These are phyloP conservation scores for Allantophomopsis cytisporea DNA, from an alignment of 2,329 filamentous ascomycete species.

Conservation along the genomic window DNA sequence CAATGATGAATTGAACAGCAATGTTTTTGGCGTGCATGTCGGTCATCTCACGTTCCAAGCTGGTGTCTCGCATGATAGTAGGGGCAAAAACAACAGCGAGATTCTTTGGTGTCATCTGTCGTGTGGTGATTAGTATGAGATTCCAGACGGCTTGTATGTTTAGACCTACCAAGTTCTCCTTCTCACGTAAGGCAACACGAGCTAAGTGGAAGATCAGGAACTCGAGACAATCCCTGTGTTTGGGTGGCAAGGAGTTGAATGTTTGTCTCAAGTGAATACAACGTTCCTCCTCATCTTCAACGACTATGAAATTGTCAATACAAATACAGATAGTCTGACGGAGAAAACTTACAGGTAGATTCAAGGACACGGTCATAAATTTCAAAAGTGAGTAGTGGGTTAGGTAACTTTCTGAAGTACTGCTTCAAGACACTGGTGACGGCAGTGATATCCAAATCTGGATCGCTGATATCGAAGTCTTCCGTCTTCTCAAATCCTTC, in stretches of 20 bases:
- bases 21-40: slow-evolving; percentile 91
- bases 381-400: slow-evolving; percentile 79
- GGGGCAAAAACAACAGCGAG: slow-evolving; percentile 94
- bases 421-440: slow-evolving; percentile 94
- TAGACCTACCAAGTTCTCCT: slow-evolving; percentile 65
- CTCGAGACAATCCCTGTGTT: slow-evolving; percentile 80
- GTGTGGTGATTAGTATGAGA: slow-evolving; percentile 13
- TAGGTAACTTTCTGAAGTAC: slow-evolving; percentile 89
- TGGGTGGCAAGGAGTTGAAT: slow-evolving; percentile 65
- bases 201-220: slow-evolving; percentile 90
- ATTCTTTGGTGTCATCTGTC: slow-evolving; percentile 88
- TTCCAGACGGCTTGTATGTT: neutral
- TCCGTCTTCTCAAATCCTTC: slow-evolving; percentile 80
- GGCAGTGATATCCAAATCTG: slow-evolving; percentile 86
- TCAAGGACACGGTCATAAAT: slow-evolving; percentile 85
- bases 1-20: slow-evolving; percentile 84
- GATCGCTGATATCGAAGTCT: slow-evolving; percentile 87
- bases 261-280: slow-evolving; percentile 59
- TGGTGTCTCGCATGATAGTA: slow-evolving; percentile 88
- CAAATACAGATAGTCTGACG: neutral
- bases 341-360: slow-evolving; percentile 48
- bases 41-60: slow-evolving; percentile 85
- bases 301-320: slow-evolving; percentile 30
- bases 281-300: slow-evolving; percentile 53
- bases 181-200: slow-evolving; percentile 69